Evolutionary conservation across 176 grass and related monocot genomes (phyloP), one percentile per base, ranked within the genome.

Genomic region (Avena sativa): DNA sequence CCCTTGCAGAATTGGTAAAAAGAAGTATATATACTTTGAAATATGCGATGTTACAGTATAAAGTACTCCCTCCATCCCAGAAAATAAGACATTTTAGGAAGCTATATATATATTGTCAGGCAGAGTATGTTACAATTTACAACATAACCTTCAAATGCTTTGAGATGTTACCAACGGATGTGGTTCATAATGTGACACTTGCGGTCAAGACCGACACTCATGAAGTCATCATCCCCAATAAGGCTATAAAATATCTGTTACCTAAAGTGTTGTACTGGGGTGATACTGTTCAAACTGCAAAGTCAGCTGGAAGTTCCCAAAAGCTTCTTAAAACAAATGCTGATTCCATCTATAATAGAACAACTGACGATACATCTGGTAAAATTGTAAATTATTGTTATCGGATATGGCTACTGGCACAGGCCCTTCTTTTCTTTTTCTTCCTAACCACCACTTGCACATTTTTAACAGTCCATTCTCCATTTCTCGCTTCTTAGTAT

Each of bases 81-180:
- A 43, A 43, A 43, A 43, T 43, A 43, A 43, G 40, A 6, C 40
- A 6, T 43, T 43, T 43, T 43, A 6, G 40, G 40, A 43, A 43
- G 40, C 40, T 43, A 43, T 43, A 43, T 43, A 43, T 43, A 43
- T 43, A 43, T 43, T 43, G 40, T 43, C 40, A 43, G 40, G 40
- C 4, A 43, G 40, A 43, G 15, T 82, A 44, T 61, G 20, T 21
- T 51, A 48, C 21, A 87, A 71, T 12, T 40, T 51, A 56, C 44
- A 90, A 51, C 19, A 17, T 26, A 69, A 28, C 28, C 32, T 74
- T 50, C 52, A 82, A 34, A 44, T 74, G 71, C 84, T 77, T 43
- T 49, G 70, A 36, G 20, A 49, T 51, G 32, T 38, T 55, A 16
- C 43, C 4, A 87, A 64, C 21, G 62, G 43, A 79, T 79, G 30